A percentile compares a stretch with the other conserved stretches of the same genome.
phyloP scores from a whole-genome alignment of 352 stramenopile genomes.

The Phytopythium sindhum region DNA sequence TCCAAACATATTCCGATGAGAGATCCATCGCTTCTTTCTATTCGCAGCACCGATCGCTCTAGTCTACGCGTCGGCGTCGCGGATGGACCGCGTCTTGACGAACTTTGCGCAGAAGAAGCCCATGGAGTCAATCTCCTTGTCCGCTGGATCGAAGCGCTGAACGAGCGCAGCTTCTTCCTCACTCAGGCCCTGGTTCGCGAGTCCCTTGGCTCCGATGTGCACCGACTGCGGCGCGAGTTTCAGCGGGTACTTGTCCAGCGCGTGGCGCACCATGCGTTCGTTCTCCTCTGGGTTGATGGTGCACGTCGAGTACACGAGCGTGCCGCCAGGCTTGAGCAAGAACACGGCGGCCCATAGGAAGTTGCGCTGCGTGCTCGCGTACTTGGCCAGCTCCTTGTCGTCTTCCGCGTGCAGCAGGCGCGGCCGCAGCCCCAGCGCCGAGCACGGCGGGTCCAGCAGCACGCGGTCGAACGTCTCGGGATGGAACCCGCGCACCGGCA shows the following conservation, averaged over 20 bases:
- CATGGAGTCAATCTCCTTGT: slow-evolving; percentile 84
- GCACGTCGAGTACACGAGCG: slow-evolving; percentile 94
- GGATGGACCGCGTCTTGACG: slow-evolving; percentile 72
- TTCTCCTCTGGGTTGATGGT: slow-evolving; percentile 93
- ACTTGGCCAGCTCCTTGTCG: slow-evolving; percentile 64
- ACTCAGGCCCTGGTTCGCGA: slow-evolving; percentile 75
- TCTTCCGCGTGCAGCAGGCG: slow-evolving; percentile 85
- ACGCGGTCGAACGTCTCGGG: slow-evolving; percentile 93
- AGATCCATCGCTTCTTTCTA: background rate
- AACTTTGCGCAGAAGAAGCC: slow-evolving; percentile 95
- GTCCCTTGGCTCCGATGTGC: slow-evolving; percentile 59
- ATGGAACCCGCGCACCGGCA: slow-evolving; percentile 85
- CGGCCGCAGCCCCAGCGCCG: slow-evolving; percentile 90
- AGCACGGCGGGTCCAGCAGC: slow-evolving; percentile 91
- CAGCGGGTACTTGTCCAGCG: slow-evolving; percentile 86
- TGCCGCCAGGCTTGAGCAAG: slow-evolving; percentile 89
- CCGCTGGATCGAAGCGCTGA: slow-evolving; percentile 87
- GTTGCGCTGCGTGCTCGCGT: slow-evolving; percentile 85
- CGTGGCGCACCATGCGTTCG: slow-evolving; percentile 89
- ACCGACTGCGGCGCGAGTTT: slow-evolving; percentile 63
- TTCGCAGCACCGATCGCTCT: background rate
- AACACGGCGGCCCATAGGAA: slow-evolving; percentile 85
- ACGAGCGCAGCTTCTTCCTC: slow-evolving; percentile 70
- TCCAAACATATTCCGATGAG: too few relatives aligned
- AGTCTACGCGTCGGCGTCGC: slow-evolving; percentile 5